A percentile compares a stretch with the other conserved stretches of the same genome.
These are phyloP conservation scores for Cadophora luteo-olivacea DNA, from an alignment of 2,329 filamentous ascomycete genomes.

Conservation along the genomic window DNA sequence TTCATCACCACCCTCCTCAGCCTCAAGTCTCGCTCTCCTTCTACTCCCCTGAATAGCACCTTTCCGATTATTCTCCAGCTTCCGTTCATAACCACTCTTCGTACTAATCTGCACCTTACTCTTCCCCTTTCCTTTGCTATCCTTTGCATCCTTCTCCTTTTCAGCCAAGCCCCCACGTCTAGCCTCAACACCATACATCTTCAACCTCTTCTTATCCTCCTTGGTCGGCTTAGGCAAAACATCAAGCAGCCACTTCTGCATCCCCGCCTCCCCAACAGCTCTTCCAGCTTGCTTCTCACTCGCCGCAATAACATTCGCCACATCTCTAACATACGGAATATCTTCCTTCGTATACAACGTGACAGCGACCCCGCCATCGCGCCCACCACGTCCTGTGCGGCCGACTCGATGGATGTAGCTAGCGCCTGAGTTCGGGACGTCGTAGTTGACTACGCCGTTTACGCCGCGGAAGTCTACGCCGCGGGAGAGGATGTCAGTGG, in stretches of 20 bases:
- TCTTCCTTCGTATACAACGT: conserved; percentile 97
- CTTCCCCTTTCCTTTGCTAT: conserved; percentile 41
- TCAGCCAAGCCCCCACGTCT: conserved; percentile 55
- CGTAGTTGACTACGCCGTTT: conserved; percentile 97
- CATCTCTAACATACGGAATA: conserved; percentile 84
- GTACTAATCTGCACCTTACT: conserved; percentile 72
- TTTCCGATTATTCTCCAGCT: conserved; percentile 69
- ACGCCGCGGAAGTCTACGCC: conserved; percentile 95
- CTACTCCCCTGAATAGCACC: conserved; percentile 69
- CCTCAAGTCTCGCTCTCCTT: conserved; percentile 52
- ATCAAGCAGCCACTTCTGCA: conserved; percentile 88
- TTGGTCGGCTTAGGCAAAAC: conserved; percentile 85
- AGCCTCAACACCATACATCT: conserved; percentile 80
- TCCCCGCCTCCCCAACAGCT: conserved; percentile 59
- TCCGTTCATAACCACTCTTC: conserved; percentile 77
- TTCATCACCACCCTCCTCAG: conserved; percentile 40
- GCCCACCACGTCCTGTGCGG: conserved; percentile 85
- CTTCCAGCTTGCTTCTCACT: conserved; percentile 75
- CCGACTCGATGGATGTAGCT: conserved; percentile 94
- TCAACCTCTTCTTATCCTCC: conserved; percentile 82
- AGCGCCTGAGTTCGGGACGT: conserved; percentile 89
- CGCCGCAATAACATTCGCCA: conserved; percentile 89
- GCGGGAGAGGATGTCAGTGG: conserved; percentile 89
- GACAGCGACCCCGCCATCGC: conserved; percentile 86
- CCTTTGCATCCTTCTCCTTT: conserved; percentile 38